These are phyloP conservation scores for Tylopilus plumbeoviolaceoides DNA, from an alignment of 768 basidiomycete species.

Conservation along the genomic window DNA sequence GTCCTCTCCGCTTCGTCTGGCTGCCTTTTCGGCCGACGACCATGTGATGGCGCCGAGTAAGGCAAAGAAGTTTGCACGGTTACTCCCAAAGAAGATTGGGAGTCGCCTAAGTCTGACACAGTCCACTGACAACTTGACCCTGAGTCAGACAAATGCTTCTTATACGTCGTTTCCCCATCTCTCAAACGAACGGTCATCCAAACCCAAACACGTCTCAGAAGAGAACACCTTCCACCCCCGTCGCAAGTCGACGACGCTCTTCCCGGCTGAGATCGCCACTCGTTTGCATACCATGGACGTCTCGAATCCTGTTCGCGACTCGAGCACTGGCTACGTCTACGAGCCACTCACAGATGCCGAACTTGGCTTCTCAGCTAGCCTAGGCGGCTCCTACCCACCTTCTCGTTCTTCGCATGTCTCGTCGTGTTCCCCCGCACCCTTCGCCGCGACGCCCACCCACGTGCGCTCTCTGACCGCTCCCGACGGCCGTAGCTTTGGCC, in stretches of 20 bases:
- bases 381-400: slow-evolving; percentile 8
- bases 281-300: slow-evolving; percentile 32
- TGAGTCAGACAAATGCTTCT: slow-evolving; percentile 23
- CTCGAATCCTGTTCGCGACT: slow-evolving; percentile 21
- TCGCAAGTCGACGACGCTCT: slow-evolving; percentile 33
- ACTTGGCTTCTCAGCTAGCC: slow-evolving; percentile 13
- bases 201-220: slow-evolving; percentile 23
- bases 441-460: slow-evolving; percentile 14
- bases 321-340: slow-evolving; percentile 21
- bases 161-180: slow-evolving; percentile 25
- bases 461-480: slow-evolving; percentile 21
- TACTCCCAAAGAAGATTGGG: slow-evolving; percentile 31
- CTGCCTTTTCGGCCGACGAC: slow-evolving; percentile 26
- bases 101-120: slow-evolving; percentile 26
- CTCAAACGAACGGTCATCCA: slow-evolving; percentile 22
- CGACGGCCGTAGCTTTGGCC: slow-evolving; percentile 10
- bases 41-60: slow-evolving; percentile 18
- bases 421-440: slow-evolving; percentile 6
- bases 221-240: slow-evolving; percentile 34
- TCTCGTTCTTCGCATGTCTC: slow-evolving; percentile 15
- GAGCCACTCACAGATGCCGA: slow-evolving; percentile 30
- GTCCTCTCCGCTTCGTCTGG: slow-evolving; percentile 24
- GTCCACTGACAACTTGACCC: slow-evolving; percentile 24
- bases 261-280: slow-evolving; percentile 26
- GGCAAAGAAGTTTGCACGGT: slow-evolving; percentile 26